These are phyloP conservation scores for Vicia faba DNA, from an alignment of 306 rosid genomes.

Conservation along the genomic window DNA sequence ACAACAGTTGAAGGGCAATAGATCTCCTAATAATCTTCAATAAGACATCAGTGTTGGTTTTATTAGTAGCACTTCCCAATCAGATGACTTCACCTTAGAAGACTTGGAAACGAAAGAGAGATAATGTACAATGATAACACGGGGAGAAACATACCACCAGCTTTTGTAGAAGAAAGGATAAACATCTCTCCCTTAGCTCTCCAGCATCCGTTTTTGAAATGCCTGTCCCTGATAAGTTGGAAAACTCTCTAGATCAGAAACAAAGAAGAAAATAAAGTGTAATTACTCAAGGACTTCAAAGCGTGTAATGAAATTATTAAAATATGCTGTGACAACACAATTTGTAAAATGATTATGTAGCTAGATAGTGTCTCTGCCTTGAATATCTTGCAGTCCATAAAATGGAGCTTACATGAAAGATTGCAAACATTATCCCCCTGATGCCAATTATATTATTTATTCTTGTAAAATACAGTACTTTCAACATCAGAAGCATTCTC, in stretches of 20 bases:
- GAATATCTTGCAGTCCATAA: constrained; percentile 6
- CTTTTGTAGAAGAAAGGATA: constrained; percentile 59
- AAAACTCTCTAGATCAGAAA: constrained; percentile 5
- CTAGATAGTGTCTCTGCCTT: constrained; percentile 15
- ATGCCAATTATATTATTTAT: background rate
- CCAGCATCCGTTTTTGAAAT: constrained; percentile 63
- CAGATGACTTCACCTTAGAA: background rate
- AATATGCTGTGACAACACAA: background rate
- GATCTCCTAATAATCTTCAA: constrained; percentile 2
- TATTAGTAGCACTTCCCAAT: background rate
- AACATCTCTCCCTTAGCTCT: constrained; percentile 64
- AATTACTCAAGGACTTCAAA: constrained; percentile 12
- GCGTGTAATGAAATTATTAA: background rate
- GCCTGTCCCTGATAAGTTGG: constrained; percentile 64
- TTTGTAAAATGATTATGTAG: background rate
- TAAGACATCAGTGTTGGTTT: background rate
- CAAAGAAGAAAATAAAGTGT: constrained; percentile 7
- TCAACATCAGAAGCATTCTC: background rate
- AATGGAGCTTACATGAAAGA: constrained; percentile 1
- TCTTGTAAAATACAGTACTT: background rate
- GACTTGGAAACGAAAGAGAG: background rate
- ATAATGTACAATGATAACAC: constrained; percentile 11
- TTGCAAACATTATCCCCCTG: background rate
- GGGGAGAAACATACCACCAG: constrained; percentile 50
- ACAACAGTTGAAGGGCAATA: background rate